A percentile compares a stretch with the other conserved stretches of the same genome.
phyloP scores from a whole-genome alignment of 345 rosid species.

The Chamaenerion angustifolium region DNA sequence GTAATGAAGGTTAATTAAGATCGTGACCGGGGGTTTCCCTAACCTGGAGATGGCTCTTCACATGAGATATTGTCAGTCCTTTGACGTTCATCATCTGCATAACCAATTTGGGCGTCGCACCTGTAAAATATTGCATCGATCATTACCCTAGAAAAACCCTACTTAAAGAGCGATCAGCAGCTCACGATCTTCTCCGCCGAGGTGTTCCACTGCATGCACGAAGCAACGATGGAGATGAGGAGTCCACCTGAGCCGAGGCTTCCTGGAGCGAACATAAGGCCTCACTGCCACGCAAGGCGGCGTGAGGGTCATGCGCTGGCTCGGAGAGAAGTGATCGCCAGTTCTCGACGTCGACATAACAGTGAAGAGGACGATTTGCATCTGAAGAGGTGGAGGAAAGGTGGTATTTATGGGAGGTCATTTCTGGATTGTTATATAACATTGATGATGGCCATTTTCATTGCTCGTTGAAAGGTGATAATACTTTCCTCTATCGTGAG shows the following conservation, averaged over 20 bases:
- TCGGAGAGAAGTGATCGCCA: neutral
- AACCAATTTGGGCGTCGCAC: constrained; percentile 64
- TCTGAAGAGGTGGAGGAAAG: neutral
- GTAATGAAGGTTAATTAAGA: no score
- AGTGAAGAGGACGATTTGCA: neutral
- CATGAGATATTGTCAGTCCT: constrained; percentile 59
- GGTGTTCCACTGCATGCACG: constrained; percentile 45
- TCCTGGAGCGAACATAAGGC: constrained; percentile 39
- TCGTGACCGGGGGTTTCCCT: neutral
- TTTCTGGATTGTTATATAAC: neutral
- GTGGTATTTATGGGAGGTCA: neutral
- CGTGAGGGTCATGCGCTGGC: neutral
- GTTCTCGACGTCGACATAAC: no score
- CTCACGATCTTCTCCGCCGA: constrained; percentile 65
- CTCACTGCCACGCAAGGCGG: constrained; percentile 14
- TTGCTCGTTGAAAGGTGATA: neutral
- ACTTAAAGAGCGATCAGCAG: neutral
- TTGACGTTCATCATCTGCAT: constrained; percentile 48
- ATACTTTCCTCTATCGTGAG: neutral
- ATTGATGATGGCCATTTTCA: neutral
- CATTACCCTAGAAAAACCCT: no score
- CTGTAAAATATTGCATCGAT: constrained; percentile 10
- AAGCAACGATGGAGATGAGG: constrained; percentile 45
- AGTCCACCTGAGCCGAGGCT: constrained; percentile 61
- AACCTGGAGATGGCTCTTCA: constrained; percentile 82